Conservation (phyloP, 2,329 filamentous ascomycete genomes). For the Microthyrium microscopicum region DNA sequence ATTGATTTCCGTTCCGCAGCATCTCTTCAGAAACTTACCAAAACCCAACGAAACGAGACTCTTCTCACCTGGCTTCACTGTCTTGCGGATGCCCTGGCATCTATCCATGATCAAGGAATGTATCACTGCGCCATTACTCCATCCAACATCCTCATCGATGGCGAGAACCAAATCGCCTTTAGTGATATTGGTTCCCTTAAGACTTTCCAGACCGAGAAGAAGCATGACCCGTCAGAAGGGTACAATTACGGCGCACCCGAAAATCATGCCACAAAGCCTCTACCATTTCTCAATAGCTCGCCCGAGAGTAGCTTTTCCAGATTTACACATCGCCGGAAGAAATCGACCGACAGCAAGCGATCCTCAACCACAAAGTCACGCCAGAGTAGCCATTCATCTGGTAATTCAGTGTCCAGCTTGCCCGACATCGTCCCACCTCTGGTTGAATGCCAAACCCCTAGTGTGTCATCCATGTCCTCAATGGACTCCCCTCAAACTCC, state of each 20-base stretch:
- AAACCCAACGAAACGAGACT: conserved; percentile 40
- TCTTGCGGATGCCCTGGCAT: conserved; percentile 50
- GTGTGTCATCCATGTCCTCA: not conserved
- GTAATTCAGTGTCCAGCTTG: not conserved
- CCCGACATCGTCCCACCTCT: no score
- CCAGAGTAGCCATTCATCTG: not conserved
- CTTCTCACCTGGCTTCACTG: conserved; percentile 63
- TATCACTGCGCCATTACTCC: conserved; percentile 55
- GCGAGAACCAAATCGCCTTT: conserved; percentile 49
- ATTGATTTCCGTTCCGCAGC: conserved; percentile 43
- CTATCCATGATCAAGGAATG: conserved; percentile 46
- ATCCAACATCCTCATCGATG: conserved; percentile 51
- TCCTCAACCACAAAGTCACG: not conserved
- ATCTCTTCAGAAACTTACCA: conserved; percentile 44
- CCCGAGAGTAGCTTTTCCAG: no score
- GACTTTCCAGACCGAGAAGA: conserved; percentile 35
- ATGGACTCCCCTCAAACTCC: not conserved
- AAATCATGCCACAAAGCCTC: conserved; percentile 2
- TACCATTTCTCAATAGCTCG: conserved; percentile 3
- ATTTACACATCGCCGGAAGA: conserved; percentile 1
- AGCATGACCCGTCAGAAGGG: conserved; percentile 45
- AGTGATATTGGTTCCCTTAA: conserved; percentile 38
- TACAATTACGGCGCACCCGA: conserved; percentile 64
- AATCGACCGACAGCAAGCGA: not conserved
- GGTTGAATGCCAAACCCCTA: no score